Conservation (phyloP, 2,329 filamentous ascomycete species). For the Pezizomycotina sp. region DNA sequence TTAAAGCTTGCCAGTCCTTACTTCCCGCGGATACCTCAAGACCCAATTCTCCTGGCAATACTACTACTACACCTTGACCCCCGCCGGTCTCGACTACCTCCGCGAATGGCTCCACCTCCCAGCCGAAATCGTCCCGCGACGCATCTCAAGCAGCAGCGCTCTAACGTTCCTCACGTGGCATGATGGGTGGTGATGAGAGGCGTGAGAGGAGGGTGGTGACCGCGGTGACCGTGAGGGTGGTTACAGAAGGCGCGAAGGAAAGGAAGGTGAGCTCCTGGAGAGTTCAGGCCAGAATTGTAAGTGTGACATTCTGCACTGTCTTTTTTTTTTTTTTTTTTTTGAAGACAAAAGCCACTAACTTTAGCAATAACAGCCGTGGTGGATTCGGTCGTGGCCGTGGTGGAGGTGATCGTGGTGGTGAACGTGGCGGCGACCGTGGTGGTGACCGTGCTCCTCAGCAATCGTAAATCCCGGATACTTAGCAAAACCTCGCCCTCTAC, state of each 20-base stretch:
- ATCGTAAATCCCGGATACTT: constrained; percentile 11
- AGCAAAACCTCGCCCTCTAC: constrained; percentile 8
- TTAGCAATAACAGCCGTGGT: constrained; percentile 46
- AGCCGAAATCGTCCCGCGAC: constrained; percentile 98
- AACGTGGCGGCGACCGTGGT: constrained; percentile 11
- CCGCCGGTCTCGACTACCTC: constrained; percentile 99
- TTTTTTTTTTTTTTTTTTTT: neutral
- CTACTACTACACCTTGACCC: constrained; percentile 99
- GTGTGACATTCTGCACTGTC: constrained; percentile 27
- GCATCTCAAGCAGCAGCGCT: constrained; percentile 99
- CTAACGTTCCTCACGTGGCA: constrained; percentile 95
- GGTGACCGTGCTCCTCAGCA: constrained; percentile 3
- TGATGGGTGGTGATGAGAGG: constrained; percentile 68
- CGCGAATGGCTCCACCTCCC: constrained; percentile 99
- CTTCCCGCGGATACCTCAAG: constrained; percentile 96
- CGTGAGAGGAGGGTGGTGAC: constrained; percentile 45
- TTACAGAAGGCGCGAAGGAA: constrained; percentile 74
- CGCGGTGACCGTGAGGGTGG: constrained; percentile 75
- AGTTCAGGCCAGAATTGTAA: constrained; percentile 83
- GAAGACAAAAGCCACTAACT: constrained; percentile 10
- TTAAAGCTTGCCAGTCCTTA: constrained; percentile 99
- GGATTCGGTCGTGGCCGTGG: constrained; percentile 79
- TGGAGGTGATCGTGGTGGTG: constrained; percentile 28
- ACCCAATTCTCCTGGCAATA: constrained; percentile 99
- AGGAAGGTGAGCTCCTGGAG: constrained; percentile 85